Conservation (phyloP, 225 moss, liverwort and hornwort species). For the Sphagnum tenellum region DNA sequence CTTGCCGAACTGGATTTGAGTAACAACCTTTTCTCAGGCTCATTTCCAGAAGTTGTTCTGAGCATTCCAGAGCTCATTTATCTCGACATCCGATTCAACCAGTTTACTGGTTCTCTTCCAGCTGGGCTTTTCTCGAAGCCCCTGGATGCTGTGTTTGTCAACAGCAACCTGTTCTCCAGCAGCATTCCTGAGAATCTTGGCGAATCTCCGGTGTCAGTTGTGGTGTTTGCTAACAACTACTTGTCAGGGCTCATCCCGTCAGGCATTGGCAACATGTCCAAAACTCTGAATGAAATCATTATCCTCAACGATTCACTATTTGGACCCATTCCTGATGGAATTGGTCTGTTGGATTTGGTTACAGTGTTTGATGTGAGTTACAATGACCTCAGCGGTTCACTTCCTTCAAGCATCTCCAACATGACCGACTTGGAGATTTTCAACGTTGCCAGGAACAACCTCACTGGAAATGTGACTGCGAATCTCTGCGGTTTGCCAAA, state of each 20-base stretch:
- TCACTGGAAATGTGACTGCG: conserved; percentile 31
- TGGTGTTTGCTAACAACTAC: conserved; percentile 71
- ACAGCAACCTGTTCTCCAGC: conserved; percentile 64
- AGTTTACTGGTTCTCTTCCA: conserved; percentile 55
- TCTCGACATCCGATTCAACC: conserved; percentile 75
- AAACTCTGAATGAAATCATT: conserved; percentile 50
- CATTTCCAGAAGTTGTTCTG: conserved; percentile 43
- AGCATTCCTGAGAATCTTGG: conserved; percentile 64
- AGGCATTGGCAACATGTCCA: conserved; percentile 29
- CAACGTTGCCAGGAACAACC: conserved; percentile 34
- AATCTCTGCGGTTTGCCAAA: conserved; percentile 41
- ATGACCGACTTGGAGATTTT: conserved; percentile 36
- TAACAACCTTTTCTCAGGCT: conserved; percentile 58
- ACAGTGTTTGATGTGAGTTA: conserved; percentile 54
- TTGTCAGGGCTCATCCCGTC: conserved; percentile 39
- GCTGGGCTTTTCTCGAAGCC: conserved; percentile 41
- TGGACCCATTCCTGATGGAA: conserved; percentile 35
- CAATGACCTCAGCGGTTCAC: conserved; percentile 41
- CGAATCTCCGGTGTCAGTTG: conserved; percentile 50
- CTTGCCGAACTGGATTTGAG: conserved; percentile 76
- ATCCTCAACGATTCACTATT: conserved; percentile 48
- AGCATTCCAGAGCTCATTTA: conserved; percentile 37
- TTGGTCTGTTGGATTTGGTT: conserved; percentile 32
- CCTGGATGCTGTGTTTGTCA: conserved; percentile 75
- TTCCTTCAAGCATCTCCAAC: conserved; percentile 39